Conservation (phyloP, 192 early-diverging fungal species). For the Backusella circina region DNA sequence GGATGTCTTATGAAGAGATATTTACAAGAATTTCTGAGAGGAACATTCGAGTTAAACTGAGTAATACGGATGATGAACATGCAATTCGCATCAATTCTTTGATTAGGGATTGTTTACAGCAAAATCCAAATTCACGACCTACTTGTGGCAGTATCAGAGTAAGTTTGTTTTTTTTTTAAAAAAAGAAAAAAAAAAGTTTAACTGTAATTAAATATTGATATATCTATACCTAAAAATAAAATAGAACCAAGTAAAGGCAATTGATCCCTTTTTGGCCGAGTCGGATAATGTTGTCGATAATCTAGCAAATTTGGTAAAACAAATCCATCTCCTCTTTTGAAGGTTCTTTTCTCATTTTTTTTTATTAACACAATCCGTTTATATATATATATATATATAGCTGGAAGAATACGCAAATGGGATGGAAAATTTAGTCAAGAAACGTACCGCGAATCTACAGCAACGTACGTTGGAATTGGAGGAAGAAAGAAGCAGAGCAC, state of each 20-base stretch:
- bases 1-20: not conserved
- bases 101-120: not conserved
- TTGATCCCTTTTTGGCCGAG: slow-evolving; percentile 1
- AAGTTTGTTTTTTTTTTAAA: too few species aligned
- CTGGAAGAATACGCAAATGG: slow-evolving; percentile 45
- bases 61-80: not conserved
- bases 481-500: slow-evolving; percentile 35
- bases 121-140: not conserved
- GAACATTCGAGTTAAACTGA: not conserved
- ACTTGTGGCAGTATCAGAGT: not conserved
- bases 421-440: slow-evolving; percentile 40
- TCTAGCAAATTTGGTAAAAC: slow-evolving; percentile 37
- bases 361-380: not conserved
- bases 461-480: slow-evolving; percentile 39
- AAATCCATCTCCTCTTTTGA: too few species aligned
- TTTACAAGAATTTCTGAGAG: not conserved
- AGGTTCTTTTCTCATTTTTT: not conserved
- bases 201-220: too few species aligned
- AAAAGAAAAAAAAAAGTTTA: too few species aligned
- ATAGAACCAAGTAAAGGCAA: slow-evolving; percentile 6
- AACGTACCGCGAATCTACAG: slow-evolving; percentile 40
- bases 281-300: slow-evolving; percentile 23
- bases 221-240: not conserved
- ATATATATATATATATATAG: too few species aligned
- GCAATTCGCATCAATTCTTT: not conserved